Base-by-base conservation (phyloP, 2,329 filamentous ascomycete species). In the Coniosporium tulheliwenetii region DNA sequence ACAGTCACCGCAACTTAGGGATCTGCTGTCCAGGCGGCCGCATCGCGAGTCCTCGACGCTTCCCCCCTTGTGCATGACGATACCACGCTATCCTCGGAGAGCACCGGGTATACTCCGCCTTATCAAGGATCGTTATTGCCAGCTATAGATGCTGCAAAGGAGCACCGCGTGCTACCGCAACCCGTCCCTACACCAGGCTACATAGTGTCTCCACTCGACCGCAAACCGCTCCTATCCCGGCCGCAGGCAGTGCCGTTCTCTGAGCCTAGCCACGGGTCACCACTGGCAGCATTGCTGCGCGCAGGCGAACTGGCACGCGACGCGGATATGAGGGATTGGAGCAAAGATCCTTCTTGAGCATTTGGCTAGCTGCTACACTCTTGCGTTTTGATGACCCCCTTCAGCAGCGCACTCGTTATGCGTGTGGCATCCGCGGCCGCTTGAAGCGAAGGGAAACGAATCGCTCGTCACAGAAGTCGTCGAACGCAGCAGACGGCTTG, bases 51-150 rank as follows among this genome's bases (percentile, higher is more conserved):
- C 50, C 5, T 34, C 47, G 13, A 48, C 50, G 16, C 48, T 59
- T 8, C 60, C 60, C 14, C 47, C 51, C 51, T 63, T 30, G 52
- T 52, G n/a, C 59, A 57, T 32, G 57, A 61, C 39, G 59, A 62
- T 34, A 61, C 59, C 2, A 60, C 54, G 0, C 41, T 59, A 33
- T 63, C 60, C n/a, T 62, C 59, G 1, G 56, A 61, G 39, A 60
- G 57, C 36, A 37, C 5, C 33, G 49, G 52, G 4, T 26, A 53
- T 14, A 54, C 47, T 39, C 32, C 30, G 15, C 40, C 41, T 30
- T 41, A 42, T 33, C 37, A 39, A n/a, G 36, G n/a, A 12, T 12
- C 36, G 8, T 35, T 46, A 43, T 41, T 54, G 19, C 54, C 52
- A 7, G 32, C 43, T 14, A 38, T 53, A 19, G 58, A 61, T 41